Base-by-base conservation (phyloP, 352 stramenopile genomes). In the Vaucheria bursata region DNA sequence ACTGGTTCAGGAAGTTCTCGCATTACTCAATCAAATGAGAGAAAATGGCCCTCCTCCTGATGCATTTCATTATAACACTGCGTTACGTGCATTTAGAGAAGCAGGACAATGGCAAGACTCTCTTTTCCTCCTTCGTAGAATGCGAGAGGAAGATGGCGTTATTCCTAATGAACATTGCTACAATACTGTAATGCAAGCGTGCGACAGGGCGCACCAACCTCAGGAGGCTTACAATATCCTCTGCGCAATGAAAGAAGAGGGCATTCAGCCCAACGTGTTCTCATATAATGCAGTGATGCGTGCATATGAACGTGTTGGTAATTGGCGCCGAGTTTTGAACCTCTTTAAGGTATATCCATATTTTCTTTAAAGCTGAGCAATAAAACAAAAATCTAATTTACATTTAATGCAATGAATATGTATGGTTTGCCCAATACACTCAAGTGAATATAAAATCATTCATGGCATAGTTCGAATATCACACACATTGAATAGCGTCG, bases 151-250 rank as follows among this genome's bases (percentile, higher is more conserved):
- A n/a, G 71, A 71, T 4, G 53, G 53, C 53, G 2, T 83, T 2
- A 31, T 34, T 2, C 75, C 75, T 36, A 81, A 81, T 65, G 70
- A 34, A 39, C 73, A 78, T 65, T 72, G 67, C 8, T 81, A 77
- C 69, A 81, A 81, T 71, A 78, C 39, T 31, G 75, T 71, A 39
- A 78, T 81, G 29, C 75, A 81, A 7, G 75, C 75, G 25, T 78
- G 66, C n/a, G 75, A 68, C 53, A 34, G 31, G 53, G 53, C 53
- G 2, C 53, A 68, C 53, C 53, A 68, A 34, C 53, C 53, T 2
- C 6, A 31, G 53, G 53, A 68, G 53, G 53, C 53, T 2, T 34
- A 37, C 31, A 31, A 34, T 34, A 34, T 68, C 2, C 53, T 81
- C 1, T 50, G 76, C 67, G 68, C 29, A 38, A 79, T 79, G 74